Conservation (phyloP, 805 yeast species). For the Hanseniaspora mollemarum region DNA sequence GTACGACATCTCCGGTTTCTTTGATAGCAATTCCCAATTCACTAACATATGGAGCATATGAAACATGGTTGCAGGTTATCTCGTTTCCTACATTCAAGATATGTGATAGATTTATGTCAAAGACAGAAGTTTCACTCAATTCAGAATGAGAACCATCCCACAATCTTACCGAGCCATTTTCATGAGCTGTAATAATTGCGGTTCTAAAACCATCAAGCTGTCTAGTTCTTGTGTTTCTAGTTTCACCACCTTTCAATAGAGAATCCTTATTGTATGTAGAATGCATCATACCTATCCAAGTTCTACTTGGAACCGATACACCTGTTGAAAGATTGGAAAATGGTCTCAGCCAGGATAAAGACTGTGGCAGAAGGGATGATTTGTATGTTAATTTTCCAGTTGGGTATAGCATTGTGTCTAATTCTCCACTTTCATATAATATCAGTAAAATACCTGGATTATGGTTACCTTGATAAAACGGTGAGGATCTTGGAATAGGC, state of each 20-base stretch:
- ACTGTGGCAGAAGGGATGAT: conserved; percentile 64
- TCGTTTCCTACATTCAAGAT: conserved; percentile 38
- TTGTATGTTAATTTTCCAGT: conserved; percentile 41
- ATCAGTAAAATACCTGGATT: conserved; percentile 58
- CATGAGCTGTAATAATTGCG: conserved; percentile 71
- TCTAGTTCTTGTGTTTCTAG: conserved; percentile 31
- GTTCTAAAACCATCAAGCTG: conserved; percentile 40
- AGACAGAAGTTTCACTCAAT: conserved; percentile 43
- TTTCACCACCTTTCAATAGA: conserved; percentile 70
- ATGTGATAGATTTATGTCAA: conserved; percentile 47
- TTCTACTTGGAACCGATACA: conserved; percentile 45
- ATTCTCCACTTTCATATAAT: conserved; percentile 49
- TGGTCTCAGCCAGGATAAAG: conserved; percentile 69
- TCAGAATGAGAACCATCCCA: conserved; percentile 79
- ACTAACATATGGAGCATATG: conserved; percentile 66
- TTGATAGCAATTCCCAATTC: conserved; percentile 58
- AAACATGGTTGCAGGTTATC: conserved; percentile 43
- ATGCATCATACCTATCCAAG: conserved; percentile 71
- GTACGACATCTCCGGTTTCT: conserved; percentile 57
- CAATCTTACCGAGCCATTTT: conserved; percentile 68
- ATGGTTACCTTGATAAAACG: conserved; percentile 71
- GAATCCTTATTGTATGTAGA: conserved; percentile 35
- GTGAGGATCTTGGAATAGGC: conserved; percentile 51
- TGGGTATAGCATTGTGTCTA: conserved; percentile 51
- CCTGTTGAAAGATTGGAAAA: conserved; percentile 48